Evolutionary conservation across 1,139 yeast species (phyloP).

Genomic region (Geotrichum citri-aurantii): DNA sequence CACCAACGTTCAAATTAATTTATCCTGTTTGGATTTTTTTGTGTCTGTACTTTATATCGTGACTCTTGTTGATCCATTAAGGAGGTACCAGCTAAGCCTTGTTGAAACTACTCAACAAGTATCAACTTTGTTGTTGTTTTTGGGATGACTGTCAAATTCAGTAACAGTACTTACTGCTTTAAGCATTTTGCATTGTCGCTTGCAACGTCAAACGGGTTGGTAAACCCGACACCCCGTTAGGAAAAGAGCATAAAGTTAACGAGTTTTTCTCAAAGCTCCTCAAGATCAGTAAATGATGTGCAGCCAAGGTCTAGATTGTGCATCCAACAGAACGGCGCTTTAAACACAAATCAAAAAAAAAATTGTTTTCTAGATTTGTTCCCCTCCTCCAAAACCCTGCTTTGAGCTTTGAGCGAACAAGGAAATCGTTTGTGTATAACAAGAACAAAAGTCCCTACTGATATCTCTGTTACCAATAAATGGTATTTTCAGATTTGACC

Average conservation of each 20-base stretch:
- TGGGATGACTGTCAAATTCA: neutral
- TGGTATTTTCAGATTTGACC: too few relatives aligned
- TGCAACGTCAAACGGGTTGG: neutral
- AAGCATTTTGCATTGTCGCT: neutral
- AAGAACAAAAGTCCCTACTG: neutral
- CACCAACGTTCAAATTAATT: too few relatives aligned
- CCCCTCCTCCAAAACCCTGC: neutral
- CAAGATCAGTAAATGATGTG: neutral
- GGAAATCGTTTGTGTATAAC: neutral
- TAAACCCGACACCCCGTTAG: neutral
- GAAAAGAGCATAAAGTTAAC: neutral
- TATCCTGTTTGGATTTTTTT: too few relatives aligned
- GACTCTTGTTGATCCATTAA: too few relatives aligned
- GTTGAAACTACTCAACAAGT: too few relatives aligned
- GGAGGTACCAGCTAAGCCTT: too few relatives aligned
- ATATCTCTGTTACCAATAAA: neutral
- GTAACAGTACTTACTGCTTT: neutral
- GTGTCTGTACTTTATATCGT: too few relatives aligned
- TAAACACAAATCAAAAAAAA: neutral
- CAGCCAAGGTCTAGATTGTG: neutral
- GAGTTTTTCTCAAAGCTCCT: neutral
- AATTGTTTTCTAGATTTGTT: neutral
- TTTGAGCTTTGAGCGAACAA: neutral
- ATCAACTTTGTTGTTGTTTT: neutral
- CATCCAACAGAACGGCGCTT: neutral